Evolutionary conservation across 148 eudicot genomes (phyloP), one percentile per base, ranked within the genome.

Genomic region (Rhododendron ovatum): DNA sequence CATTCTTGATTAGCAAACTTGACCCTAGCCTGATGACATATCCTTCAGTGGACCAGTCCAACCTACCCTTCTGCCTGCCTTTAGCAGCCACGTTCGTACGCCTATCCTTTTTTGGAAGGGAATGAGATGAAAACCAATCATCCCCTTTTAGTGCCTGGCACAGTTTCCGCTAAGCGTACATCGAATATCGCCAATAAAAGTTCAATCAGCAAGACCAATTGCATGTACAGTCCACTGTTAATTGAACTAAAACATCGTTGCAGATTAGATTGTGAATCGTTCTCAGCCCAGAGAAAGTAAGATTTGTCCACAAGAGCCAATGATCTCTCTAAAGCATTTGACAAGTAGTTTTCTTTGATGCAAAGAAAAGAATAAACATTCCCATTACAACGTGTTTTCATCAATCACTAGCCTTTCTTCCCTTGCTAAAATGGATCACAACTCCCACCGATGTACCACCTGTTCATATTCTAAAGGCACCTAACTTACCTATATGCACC

Each of bases 401-500:
- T 59, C 30, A 43, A 85, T 43, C 48, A 78, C 59, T 61, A 43
- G 24, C 53, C 13, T 37, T 61, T 45, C 55, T 57, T 57, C 14
- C 71, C 55, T 43, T 35, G 65, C 76, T 39, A 84, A 84, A 75
- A 84, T 57, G 17, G 7, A 84, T 65, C 78, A 53, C 45, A 77
- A 59, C 48, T 85, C 30, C 82, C 65, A 15, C 30, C 1, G 22
- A 1, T 59, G 83, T 26, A 59, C 77, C 61, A 57, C 63, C 50
- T 28, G 55, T 63, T 85, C 59, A 78, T 12, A 43, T 13, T 85
- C 41, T 47, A 67, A 63, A 13, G 61, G 53, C 69, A n/a, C 87
- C 76, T 28, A 71, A 71, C 37, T n/a, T n/a, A 63, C 47, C 50
- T 24, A 78, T 22, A 7, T 11, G n/a, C 39, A 75, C 45, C 7